These are phyloP conservation scores for Podaxis sp. DNA, from an alignment of 768 basidiomycete genomes.

Conservation along the genomic window DNA sequence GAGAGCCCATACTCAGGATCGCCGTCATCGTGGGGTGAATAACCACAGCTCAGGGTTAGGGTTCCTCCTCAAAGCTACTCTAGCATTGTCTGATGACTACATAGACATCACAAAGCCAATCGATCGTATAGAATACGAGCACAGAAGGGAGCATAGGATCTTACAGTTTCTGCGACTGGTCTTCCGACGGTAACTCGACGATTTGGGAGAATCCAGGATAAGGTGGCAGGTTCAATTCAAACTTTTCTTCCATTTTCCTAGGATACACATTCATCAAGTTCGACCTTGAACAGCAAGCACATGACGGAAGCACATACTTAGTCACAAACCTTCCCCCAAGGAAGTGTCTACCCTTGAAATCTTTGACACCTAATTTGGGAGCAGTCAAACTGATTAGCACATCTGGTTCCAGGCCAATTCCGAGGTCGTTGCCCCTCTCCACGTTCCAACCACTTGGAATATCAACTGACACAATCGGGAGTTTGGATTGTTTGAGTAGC, in stretches of 20 bases:
- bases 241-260: constrained; percentile 74
- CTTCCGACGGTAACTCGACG: constrained; percentile 61
- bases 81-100: no score
- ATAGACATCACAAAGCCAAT: no score
- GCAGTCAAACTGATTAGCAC: constrained; percentile 91
- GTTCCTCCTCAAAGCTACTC: neutral
- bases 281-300: neutral
- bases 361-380: constrained; percentile 84
- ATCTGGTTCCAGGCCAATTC: constrained; percentile 65
- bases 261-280: neutral
- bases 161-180: constrained; percentile 9
- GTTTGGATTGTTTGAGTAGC: constrained; percentile 56
- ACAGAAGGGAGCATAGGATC: neutral
- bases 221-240: constrained; percentile 73
- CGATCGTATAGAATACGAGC: no score
- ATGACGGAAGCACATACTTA: constrained; percentile 49
- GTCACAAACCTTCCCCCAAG: constrained; percentile 93
- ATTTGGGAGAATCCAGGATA: constrained; percentile 84
- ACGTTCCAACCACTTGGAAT: constrained; percentile 98
- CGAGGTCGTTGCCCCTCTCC: constrained; percentile 64
- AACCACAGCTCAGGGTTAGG: constrained; percentile 2
- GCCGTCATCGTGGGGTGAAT: neutral
- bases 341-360: constrained; percentile 83
- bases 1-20: neutral
- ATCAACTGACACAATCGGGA: constrained; percentile 93